Conservation (phyloP, 2,329 filamentous ascomycete species). For the Pseudopithomyces chartarum region DNA sequence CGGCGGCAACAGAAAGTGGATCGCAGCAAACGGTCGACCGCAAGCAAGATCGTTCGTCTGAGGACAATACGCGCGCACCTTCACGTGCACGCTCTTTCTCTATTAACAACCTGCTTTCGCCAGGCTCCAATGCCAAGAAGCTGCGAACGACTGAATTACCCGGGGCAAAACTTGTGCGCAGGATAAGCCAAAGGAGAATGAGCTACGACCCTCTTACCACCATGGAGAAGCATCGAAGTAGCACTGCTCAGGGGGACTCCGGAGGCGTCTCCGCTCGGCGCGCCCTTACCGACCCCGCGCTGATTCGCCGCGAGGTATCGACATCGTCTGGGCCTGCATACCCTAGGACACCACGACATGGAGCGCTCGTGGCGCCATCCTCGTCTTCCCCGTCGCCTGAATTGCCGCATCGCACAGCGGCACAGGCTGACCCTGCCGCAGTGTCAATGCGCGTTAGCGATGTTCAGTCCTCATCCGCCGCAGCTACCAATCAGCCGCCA, state of each 20-base stretch:
- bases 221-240: conserved; percentile 47
- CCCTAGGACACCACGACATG: conserved; percentile 16
- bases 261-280: conserved; percentile 44
- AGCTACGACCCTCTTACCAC: conserved; percentile 42
- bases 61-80: conserved; percentile 27
- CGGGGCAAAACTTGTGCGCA: conserved; percentile 32
- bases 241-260: conserved; percentile 38
- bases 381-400: conserved; percentile 33
- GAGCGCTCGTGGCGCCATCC: conserved; percentile 18
- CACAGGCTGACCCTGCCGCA: conserved; percentile 28
- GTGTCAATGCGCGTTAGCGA: conserved; percentile 40
- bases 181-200: conserved; percentile 34
- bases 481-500: conserved; percentile 39
- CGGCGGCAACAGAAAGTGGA: conserved; percentile 32
- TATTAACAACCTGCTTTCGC: conserved; percentile 51
- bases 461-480: conserved; percentile 33
- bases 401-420: conserved; percentile 25
- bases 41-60: conserved; percentile 22
- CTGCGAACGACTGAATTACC: conserved; percentile 34
- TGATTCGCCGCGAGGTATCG: conserved; percentile 35
- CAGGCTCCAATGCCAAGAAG: conserved; percentile 46
- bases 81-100: conserved; percentile 55
- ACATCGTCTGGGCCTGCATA: conserved; percentile 30
- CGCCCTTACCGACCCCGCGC: conserved; percentile 39
- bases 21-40: conserved; percentile 14